Evolutionary conservation across 225 moss, liverwort and hornwort species (phyloP).

Genomic region (Lunularia cruciata): DNA sequence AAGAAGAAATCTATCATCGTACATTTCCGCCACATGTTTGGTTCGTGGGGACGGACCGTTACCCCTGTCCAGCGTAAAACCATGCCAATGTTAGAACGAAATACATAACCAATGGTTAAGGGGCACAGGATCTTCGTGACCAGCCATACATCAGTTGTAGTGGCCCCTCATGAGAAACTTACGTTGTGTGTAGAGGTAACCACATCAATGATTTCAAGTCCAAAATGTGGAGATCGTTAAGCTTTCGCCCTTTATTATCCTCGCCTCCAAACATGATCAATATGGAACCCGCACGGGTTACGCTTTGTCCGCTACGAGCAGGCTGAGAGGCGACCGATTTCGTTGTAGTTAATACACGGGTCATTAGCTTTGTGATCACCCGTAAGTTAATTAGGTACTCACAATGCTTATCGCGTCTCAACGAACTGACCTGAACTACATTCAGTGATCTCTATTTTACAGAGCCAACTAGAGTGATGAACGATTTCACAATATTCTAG

Average conservation of each 20-base stretch:
- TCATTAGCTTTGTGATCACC: too few relatives aligned
- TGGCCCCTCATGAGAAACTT: slow-evolving; percentile 24
- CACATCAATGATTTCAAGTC: slow-evolving; percentile 97
- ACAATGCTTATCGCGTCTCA: too few relatives aligned
- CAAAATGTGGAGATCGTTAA: slow-evolving; percentile 90
- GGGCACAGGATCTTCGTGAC: neutral
- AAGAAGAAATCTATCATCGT: slow-evolving; percentile 86
- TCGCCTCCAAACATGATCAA: slow-evolving; percentile 98
- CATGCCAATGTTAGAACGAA: neutral
- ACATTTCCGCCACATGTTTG: slow-evolving; percentile 87
- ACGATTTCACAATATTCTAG: too few relatives aligned
- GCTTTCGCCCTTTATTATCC: slow-evolving; percentile 74
- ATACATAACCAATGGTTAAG: too few relatives aligned
- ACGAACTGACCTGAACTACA: too few relatives aligned
- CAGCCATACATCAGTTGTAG: neutral
- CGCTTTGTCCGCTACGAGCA: slow-evolving; percentile 88
- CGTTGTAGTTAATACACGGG: too few relatives aligned
- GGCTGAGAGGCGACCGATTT: slow-evolving; percentile 42
- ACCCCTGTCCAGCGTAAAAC: slow-evolving; percentile 51
- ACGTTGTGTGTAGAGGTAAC: slow-evolving; percentile 88
- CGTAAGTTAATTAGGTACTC: too few relatives aligned
- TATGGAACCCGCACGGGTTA: slow-evolving; percentile 93
- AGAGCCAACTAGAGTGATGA: too few relatives aligned
- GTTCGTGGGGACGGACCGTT: slow-evolving; percentile 79
- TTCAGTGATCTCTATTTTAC: too few relatives aligned